These are phyloP conservation scores for Daldinia concentrica DNA, from an alignment of 495 filamentous ascomycete species.

Conservation along the genomic window DNA sequence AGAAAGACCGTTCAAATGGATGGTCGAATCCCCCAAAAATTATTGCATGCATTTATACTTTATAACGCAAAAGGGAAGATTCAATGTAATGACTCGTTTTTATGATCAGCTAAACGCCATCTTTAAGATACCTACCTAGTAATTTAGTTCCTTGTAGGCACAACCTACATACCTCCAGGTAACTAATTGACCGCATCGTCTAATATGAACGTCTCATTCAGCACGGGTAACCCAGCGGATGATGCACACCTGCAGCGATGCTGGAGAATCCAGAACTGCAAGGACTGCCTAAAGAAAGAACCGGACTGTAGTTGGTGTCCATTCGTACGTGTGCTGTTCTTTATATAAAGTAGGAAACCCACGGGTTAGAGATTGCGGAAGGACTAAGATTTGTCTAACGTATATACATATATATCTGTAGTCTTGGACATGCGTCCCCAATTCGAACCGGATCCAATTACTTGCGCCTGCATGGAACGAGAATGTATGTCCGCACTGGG, in stretches of 20 bases:
- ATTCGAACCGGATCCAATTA: constrained; percentile 49
- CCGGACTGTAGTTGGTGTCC: constrained; percentile 62
- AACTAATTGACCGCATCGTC: not conserved
- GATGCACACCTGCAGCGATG: constrained; percentile 54
- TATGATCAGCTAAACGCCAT: not conserved
- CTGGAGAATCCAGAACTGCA: constrained; percentile 58
- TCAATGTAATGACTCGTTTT: not conserved
- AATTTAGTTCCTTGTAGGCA: not conserved
- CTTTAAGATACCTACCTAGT: no score
- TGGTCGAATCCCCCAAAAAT: not conserved
- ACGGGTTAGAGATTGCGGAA: not conserved
- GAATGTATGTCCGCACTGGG: constrained; percentile 57
- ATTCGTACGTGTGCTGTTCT: constrained; percentile 48
- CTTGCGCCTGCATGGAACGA: constrained; percentile 57
- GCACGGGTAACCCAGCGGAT: constrained; percentile 12
- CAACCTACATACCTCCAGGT: not conserved
- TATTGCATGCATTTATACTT: not conserved
- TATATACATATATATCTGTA: constrained; percentile 20
- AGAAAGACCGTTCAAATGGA: no score
- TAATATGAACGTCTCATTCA: constrained; percentile 17
- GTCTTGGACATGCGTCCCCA: constrained; percentile 62
- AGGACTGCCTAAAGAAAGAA: constrained; percentile 50
- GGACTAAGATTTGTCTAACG: not conserved
- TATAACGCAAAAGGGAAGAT: not conserved
- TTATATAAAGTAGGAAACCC: not conserved